Base-by-base conservation (phyloP, 345 rosid genomes). In the Brassica carinata region DNA sequence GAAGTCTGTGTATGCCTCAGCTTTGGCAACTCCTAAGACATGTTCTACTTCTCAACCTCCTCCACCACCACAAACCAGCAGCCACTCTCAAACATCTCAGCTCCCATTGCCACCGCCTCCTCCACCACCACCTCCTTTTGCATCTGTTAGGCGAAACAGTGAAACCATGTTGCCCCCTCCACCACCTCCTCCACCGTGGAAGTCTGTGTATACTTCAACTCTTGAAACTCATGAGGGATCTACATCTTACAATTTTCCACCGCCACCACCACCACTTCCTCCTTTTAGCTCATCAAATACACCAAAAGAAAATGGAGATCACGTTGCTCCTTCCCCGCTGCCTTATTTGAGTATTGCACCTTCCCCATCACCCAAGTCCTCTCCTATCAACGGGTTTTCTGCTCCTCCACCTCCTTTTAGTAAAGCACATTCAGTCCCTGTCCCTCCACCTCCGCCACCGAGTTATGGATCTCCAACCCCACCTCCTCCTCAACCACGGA, bases 161-260 rank as follows among this genome's bases (percentile, higher is more conserved):
- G 85, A 68, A 72, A 75, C 53, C 48, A 73, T 72, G 53, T 71
- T 84, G 78, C 88, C 94, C 29, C 84, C 89, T 5, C 77, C 90
- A 8, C 92, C 89, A 62, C 85, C 85, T 18, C 82, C 88, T 30
- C 85, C 89, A 53, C 89, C 94, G 78, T 89, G 94, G 98, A 88
- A 84, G 51, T 81, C 83, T 77, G 82, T 70, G 14, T 72, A 45
- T 80, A 61, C 77, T 85, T 84, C 80, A 27, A 70, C 31, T 53
- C 69, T 73, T 58, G 71, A 73, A 67, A 69, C 71, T 75, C 77
- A 31, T 19, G 67, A 30, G 68, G 36, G 29, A 71, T 67, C 83
- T 59, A 53, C 72, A 33, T 73, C 86, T 59, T 71, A 68, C 17
- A 58, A 40, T 59, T 17, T 65, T 27, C 69, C 84, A 23, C 84